phyloP scores from a whole-genome alignment of 2,329 filamentous ascomycete species.

The Aureobasidium sp. region DNA sequence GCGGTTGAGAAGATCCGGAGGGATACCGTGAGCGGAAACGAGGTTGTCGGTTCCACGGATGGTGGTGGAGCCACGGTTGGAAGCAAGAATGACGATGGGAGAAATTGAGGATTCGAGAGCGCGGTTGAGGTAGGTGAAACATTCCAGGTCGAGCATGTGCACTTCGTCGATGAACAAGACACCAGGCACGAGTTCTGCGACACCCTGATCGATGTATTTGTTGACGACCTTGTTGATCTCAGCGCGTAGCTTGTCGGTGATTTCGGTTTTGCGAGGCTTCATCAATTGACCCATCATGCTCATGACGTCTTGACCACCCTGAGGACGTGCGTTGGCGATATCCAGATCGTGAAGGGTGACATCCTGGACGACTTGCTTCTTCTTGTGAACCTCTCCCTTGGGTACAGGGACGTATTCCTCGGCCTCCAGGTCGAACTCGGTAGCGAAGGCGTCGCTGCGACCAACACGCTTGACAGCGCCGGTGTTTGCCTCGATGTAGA shows the following conservation, averaged over 20 bases:
- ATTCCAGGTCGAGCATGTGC: conserved; percentile 99
- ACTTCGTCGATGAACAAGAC: conserved; percentile 99
- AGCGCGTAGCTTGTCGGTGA: conserved; percentile 88
- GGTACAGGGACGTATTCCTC: conserved; percentile 99
- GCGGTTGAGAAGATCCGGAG: conserved; percentile 84
- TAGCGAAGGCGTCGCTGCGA: conserved; percentile 91
- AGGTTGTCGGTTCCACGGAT: conserved; percentile 64
- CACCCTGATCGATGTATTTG: conserved; percentile 97
- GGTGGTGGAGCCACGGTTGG: conserved; percentile 88
- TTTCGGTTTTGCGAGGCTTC: conserved; percentile 99
- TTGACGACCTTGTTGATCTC: conserved; percentile 99
- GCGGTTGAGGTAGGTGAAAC: conserved; percentile 97
- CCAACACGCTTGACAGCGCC: conserved; percentile 96
- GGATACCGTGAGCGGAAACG: conserved; percentile 80
- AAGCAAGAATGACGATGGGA: conserved; percentile 94
- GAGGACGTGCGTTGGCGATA: conserved; percentile 86
- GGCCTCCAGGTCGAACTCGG: conserved; percentile 95
- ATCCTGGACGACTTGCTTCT: conserved; percentile 99
- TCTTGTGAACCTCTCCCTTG: conserved; percentile 99
- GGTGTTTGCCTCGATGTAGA: conserved; percentile 99
- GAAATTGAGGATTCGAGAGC: conserved; percentile 93
- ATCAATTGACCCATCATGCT: conserved; percentile 99
- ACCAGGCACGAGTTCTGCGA: conserved; percentile 94
- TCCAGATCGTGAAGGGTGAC: conserved; percentile 96
- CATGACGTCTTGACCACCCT: conserved; percentile 98